These are phyloP conservation scores for Penicillium griseofulvum DNA, from an alignment of 2,329 filamentous ascomycete genomes.

Conservation along the genomic window DNA sequence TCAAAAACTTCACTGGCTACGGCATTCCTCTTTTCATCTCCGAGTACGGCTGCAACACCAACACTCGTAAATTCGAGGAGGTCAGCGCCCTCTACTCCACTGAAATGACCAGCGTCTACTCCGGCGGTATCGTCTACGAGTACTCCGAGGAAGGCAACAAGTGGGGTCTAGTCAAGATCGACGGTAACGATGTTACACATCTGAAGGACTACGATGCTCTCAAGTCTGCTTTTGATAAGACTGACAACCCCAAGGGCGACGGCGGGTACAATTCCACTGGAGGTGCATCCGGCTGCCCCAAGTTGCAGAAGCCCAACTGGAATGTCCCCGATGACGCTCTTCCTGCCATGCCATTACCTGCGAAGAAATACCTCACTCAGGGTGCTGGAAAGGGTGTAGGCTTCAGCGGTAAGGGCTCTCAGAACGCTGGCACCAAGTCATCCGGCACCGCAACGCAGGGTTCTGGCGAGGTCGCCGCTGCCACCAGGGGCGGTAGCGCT, in stretches of 20 bases:
- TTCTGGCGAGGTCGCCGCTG: constrained; percentile 42
- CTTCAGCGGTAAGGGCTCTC: constrained; percentile 55
- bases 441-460: constrained; percentile 51
- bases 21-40: constrained; percentile 90
- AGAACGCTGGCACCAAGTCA: constrained; percentile 53
- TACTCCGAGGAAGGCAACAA: constrained; percentile 81
- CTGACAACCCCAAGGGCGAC: constrained; percentile 53
- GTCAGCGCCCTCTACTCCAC: constrained; percentile 72
- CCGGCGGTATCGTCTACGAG: constrained; percentile 93
- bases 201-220: constrained; percentile 62
- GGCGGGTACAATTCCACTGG: constrained; percentile 59
- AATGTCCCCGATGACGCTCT: constrained; percentile 56
- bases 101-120: constrained; percentile 88
- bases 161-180: constrained; percentile 74
- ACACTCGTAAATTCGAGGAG: constrained; percentile 78
- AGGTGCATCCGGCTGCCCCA: constrained; percentile 54
- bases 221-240: constrained; percentile 50
- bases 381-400: constrained; percentile 59
- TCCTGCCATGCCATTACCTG: constrained; percentile 56
- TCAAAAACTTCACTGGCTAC: constrained; percentile 81
- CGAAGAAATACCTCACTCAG: constrained; percentile 55
- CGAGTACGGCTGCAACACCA: constrained; percentile 87
- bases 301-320: constrained; percentile 54
- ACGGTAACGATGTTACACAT: constrained; percentile 55
- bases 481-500: constrained; percentile 15